A percentile compares a stretch with the other conserved stretches of the same genome.
These are phyloP conservation scores for Desmodesmus armatus DNA, from an alignment of 139 green algal genomes.

Conservation along the genomic window DNA sequence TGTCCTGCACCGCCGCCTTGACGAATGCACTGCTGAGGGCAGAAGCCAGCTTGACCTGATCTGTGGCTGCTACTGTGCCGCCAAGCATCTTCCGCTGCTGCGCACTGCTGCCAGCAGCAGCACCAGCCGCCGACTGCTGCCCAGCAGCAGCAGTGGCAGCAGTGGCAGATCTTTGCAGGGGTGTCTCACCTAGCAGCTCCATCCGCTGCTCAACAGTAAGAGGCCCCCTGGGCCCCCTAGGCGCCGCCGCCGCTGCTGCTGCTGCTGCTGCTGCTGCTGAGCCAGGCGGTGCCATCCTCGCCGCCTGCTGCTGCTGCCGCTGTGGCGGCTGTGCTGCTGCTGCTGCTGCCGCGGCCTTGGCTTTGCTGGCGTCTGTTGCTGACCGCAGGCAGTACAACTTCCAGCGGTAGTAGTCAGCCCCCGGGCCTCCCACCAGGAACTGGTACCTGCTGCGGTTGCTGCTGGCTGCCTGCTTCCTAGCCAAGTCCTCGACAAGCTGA, in stretches of 20 bases:
- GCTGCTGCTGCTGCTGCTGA: constrained; percentile 11
- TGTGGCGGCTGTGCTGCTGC: constrained; percentile 15
- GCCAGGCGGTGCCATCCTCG: too few relatives aligned
- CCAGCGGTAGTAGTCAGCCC: constrained; percentile 83
- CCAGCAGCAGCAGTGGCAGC: not conserved
- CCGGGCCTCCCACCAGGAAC: constrained; percentile 80
- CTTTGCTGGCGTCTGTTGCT: not conserved
- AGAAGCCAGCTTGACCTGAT: constrained; percentile 66
- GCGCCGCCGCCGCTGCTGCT: not conserved
- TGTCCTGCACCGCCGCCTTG: constrained; percentile 56
- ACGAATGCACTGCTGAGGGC: constrained; percentile 74
- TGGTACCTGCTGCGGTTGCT: constrained; percentile 56
- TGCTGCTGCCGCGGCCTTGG: not conserved
- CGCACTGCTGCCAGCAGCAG: too few relatives aligned
- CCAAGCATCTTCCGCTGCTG: constrained; percentile 38
- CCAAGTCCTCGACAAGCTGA: constrained; percentile 84
- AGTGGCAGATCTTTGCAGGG: constrained; percentile 53
- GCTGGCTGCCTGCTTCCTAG: constrained; percentile 68
- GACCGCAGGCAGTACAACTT: constrained; percentile 54
- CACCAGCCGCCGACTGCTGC: not conserved
- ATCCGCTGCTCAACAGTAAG: constrained; percentile 76
- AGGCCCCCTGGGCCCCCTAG: constrained; percentile 36
- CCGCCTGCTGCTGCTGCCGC: not conserved
- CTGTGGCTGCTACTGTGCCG: constrained; percentile 57
- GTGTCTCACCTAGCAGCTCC: constrained; percentile 71